Evolutionary conservation across 441 rosid genomes (phyloP), one percentile per base, ranked within the genome.

Genomic region (Theobroma grandiflorum): DNA sequence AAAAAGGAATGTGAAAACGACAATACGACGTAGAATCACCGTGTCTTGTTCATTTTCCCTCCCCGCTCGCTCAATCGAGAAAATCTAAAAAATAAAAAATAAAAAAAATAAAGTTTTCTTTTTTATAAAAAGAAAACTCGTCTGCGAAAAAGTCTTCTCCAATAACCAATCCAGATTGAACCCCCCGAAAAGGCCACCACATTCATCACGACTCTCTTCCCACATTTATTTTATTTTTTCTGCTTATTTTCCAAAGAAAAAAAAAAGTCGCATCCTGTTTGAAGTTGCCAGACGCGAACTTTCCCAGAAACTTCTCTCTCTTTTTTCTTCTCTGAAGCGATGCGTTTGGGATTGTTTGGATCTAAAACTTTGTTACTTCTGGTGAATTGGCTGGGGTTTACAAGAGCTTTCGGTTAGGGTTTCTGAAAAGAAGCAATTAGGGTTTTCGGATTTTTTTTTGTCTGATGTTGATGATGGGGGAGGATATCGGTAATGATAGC

Each of bases 391-490:
- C 20, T n/a, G 69, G 38, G 43, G 4, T 47, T 64, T 15, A 20
- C 10, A 16, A 78, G 75, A 16, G 74, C 35, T 74, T 74, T 64
- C 8, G 76, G 61, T 71, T 80, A 80, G 84, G 77, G 50, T 69
- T 80, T 81, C 80, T 81, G 58, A 14, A 26, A 37, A 38, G 49
- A 31, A 50, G 63, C 70, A 66, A 35, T 67, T 65, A 77, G 78
- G 81, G 72, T 82, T 18, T 75, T 50, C 68, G 38, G 78, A 80
- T 83, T 15, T 35, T 12, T 45, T 75, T 72, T 63, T 47, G 53
- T 77, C 16, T 50, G 86, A 85, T 84, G 86, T 72, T 86, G 85
- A 84, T 80, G 88, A 89, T 87, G 84, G 89, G 75, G 82, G 88
- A 79, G 33, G 80, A 74, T 37, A 74, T 81, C 42, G 42, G 26